Base-by-base conservation (phyloP, 108 stramenopile genomes). In the Cyclotella kingstonii region DNA sequence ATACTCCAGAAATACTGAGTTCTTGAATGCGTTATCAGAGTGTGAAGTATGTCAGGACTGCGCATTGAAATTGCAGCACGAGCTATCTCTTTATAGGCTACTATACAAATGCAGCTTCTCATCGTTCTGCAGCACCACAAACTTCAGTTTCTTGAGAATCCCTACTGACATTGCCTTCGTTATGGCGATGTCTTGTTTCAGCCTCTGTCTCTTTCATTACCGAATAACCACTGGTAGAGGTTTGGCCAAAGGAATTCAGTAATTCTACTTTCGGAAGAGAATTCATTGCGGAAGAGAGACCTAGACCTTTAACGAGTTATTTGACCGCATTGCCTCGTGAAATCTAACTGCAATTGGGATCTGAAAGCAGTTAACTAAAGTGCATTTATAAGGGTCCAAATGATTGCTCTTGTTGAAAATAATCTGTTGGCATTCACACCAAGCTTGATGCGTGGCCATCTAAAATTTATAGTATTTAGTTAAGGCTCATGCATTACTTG, bases 31-130 rank as follows among this genome's bases (percentile, higher is more conserved):
- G 87, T 70, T 54, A 94, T 69, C 28, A 94, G 69, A 3, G 86
- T 68, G 52, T 94, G 90, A 3, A 94, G 68, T 38, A 90, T 59
- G 66, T 90, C 86, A 23, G 83, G 81, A 26, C 85, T 60, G 12
- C 78, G 83, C 11, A 85, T 17, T 7, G 84, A 54, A 14, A 90
- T 38, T 6, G 86, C 82, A 9, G 86, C 87, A 12, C 60, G 56
- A 19, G 92, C 89, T 87, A 94, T 94, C 53, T 90, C 92, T 31
- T 77, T 54, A 70, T 87, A 94, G 12, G 86, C 84, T 47, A 87
- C 89, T 29, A 27, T 18, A 36, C 8, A 0, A 94, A 69, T 18
- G 89, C 81, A 15, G 92, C 87, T 76, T 94, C 92, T 3, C 77
- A 58, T 18, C 90, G 66, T 5, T 87, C 89, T 27, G 84, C 75